Percentiles rank a stretch among this genome's conserved stretches.
Evolutionary conservation across 2,329 filamentous ascomycete genomes (phyloP).

Genomic region (Pestalotiopsis sp.): DNA sequence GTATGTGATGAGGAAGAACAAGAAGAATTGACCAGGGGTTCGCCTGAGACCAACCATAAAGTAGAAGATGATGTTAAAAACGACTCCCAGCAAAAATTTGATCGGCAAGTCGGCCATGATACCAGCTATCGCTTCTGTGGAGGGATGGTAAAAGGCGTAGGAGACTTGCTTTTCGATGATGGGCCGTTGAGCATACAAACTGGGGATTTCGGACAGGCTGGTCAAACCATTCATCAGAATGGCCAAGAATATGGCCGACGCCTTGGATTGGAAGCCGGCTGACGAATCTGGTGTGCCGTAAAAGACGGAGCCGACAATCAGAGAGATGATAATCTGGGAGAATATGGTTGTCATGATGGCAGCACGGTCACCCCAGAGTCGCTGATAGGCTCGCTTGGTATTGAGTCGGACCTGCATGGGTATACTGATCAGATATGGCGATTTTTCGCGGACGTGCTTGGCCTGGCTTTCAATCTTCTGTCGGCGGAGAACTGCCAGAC

Average conservation of each 20-base stretch:
- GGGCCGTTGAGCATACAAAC: slow-evolving; percentile 43
- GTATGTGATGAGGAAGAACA: slow-evolving; percentile 73
- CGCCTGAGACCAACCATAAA: slow-evolving; percentile 57
- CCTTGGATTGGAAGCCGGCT: slow-evolving; percentile 53
- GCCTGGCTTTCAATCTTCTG: slow-evolving; percentile 53
- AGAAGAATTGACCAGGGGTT: slow-evolving; percentile 70
- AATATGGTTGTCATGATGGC: slow-evolving; percentile 47
- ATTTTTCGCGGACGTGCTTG: slow-evolving; percentile 54
- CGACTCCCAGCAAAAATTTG: slow-evolving; percentile 51
- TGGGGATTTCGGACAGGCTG: slow-evolving; percentile 56
- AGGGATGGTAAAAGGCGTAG: slow-evolving; percentile 34
- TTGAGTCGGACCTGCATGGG: slow-evolving; percentile 55
- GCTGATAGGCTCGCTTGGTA: slow-evolving; percentile 52
- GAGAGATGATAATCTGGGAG: slow-evolving; percentile 55
- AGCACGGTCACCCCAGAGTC: slow-evolving; percentile 53
- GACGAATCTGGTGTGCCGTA: slow-evolving; percentile 53
- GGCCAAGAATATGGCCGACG: slow-evolving; percentile 61
- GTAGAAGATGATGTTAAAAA: slow-evolving; percentile 61
- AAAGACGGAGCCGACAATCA: slow-evolving; percentile 65
- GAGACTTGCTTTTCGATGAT: slow-evolving; percentile 48
- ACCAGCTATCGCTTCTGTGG: slow-evolving; percentile 19
- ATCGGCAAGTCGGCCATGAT: slow-evolving; percentile 35
- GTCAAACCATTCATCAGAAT: slow-evolving; percentile 61
- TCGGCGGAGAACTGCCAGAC: slow-evolving; percentile 42
- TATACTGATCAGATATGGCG: slow-evolving; percentile 59